A percentile compares a stretch with the other conserved stretches of the same genome.
phyloP scores from a whole-genome alignment of 129 eudicot genomes.

The Chrysanthemum makinoi region DNA sequence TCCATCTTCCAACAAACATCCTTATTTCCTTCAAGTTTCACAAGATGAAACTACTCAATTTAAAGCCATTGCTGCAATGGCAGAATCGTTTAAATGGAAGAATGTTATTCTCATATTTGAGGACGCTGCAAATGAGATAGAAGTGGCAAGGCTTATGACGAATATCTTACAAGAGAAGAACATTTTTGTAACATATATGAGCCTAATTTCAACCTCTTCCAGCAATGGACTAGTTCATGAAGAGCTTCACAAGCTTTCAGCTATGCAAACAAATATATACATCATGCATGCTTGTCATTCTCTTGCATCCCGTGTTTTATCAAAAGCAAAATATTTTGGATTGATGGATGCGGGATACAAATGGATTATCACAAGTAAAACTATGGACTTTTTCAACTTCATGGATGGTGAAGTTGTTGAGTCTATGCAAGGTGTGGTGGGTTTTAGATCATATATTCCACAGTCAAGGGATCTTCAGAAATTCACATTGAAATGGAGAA shows the following conservation, averaged over 20 bases:
- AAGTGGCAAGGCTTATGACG: too few species aligned
- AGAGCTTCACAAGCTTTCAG: too few species aligned
- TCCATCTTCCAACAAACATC: constrained; percentile 27
- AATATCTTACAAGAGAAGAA: too few species aligned
- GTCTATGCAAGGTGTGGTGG: neutral
- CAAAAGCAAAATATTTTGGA: too few species aligned
- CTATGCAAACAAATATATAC: too few species aligned
- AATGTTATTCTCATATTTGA: constrained; percentile 33
- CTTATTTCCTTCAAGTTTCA: constrained; percentile 37
- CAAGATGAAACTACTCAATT: constrained; percentile 40
- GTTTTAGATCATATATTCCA: constrained; percentile 40
- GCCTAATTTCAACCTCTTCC: too few species aligned
- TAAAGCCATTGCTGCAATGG: constrained; percentile 34
- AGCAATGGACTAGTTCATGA: too few species aligned
- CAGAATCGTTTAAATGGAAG: constrained; percentile 34
- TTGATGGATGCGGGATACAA: too few species aligned
- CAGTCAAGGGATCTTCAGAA: constrained; percentile 26
- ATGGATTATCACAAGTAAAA: too few species aligned
- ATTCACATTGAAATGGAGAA: constrained; percentile 31
- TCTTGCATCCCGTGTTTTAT: too few species aligned
- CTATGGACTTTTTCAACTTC: constrained; percentile 7
- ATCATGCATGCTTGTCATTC: too few species aligned
- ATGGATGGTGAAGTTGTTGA: neutral
- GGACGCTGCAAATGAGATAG: constrained; percentile 10
- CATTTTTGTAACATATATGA: too few species aligned